Evolutionary conservation across 257 asterid species (phyloP), one percentile per base, ranked within the genome.

Genomic region (Nicotiana sylvestris): DNA sequence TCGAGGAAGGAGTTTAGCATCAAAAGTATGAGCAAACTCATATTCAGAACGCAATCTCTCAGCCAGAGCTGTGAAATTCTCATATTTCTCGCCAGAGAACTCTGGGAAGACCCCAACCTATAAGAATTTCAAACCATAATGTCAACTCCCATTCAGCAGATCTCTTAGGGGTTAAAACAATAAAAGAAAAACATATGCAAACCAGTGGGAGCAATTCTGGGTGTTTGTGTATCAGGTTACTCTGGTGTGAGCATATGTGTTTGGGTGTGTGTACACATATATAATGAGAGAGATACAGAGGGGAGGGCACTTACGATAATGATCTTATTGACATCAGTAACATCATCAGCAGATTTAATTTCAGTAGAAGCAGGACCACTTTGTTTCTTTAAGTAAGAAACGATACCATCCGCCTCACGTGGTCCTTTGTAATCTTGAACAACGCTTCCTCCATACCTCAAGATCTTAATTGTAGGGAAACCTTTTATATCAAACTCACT

Each of bases 61-160:
- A 58, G 98, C 96, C 82, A 94, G 81, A 77, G 93, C 87, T 4
- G 95, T 94, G 86, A 92, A 95, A 81, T 90, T 95, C 76, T 92
- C 98, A 86, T 84, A 95, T 89, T 92, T 89, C 81, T 95, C 99
- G 5, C 99, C 99, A 70, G 97, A 89, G 83, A 91, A 92, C 84
- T 92, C 97, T 0, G 98, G 97, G 85, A 94, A 95, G 53, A 95
- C 86, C 35, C 99, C 99, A 85, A 94, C 97, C 99, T 95, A 87
- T 29, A 69, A 61, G 61, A 81, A 77, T 51, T 82, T 11, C 13
- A 66, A 56, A 62, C 66, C n/a, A 55, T 35, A 60, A 2, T 61
- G 37, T 81, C 18, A 65, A 81, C 37, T 77, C 76, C 32, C 61
- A 49, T 21, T 27, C 55, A 35, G 62, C 46, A 68, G 37, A 77